Conservation (phyloP, 176 grass and related monocot genomes). For the Cenchrus fungigraminus region DNA sequence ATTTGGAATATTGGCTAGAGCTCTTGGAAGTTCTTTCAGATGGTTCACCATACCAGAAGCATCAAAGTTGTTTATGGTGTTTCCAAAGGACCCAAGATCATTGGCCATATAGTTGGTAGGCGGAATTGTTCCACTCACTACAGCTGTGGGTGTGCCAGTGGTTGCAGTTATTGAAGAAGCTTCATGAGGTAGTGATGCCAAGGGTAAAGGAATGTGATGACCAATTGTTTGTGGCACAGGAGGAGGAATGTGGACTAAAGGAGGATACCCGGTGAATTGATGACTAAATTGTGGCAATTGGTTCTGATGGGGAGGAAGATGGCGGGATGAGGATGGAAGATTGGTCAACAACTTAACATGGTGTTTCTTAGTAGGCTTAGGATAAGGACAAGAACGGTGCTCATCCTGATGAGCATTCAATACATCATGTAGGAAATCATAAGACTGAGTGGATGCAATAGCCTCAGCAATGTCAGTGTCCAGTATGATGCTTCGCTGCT, state of each 20-base stretch:
- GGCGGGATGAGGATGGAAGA: neutral
- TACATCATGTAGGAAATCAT: constrained; percentile 10
- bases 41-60: neutral
- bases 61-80: neutral
- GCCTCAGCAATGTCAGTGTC: constrained; percentile 7
- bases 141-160: neutral
- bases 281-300: neutral
- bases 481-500: neutral
- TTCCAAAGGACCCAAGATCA: neutral
- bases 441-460: neutral
- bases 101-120: neutral
- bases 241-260: neutral
- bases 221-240: neutral
- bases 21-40: no score
- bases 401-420: neutral
- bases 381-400: neutral
- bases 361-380: neutral
- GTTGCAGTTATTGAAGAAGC: neutral
- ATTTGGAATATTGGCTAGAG: neutral
- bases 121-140: neutral
- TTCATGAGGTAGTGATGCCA: neutral
- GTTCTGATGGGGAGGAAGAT: neutral
- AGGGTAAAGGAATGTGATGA: neutral
- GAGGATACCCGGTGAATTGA: neutral
- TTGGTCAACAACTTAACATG: neutral